Conservation (phyloP, 2,329 filamentous ascomycete species). For the Fusarium compactum region DNA sequence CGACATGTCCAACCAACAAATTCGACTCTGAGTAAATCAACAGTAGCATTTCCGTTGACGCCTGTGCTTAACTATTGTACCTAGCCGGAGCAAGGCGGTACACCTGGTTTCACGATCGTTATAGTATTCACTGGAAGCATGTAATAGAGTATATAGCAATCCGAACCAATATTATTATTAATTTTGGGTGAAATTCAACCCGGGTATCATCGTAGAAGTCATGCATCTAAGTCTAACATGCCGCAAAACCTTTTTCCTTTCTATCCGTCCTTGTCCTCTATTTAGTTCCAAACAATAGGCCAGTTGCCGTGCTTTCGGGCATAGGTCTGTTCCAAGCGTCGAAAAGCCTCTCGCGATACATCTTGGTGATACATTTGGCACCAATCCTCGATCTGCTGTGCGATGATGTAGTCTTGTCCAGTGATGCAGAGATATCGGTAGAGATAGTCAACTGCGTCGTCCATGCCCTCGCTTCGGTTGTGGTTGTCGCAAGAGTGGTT, state of each 20-base stretch:
- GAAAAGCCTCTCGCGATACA: slow-evolving; percentile 22
- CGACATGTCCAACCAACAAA: not conserved
- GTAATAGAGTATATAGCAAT: not conserved
- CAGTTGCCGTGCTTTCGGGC: slow-evolving; percentile 18
- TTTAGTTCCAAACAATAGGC: slow-evolving; percentile 33
- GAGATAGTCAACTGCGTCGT: slow-evolving; percentile 39
- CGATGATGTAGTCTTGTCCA: slow-evolving; percentile 8
- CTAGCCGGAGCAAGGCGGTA: not conserved
- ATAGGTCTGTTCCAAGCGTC: slow-evolving; percentile 25
- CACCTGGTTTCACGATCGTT: not conserved
- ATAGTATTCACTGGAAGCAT: slow-evolving; percentile 11
- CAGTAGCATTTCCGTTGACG: not conserved
- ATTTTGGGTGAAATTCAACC: slow-evolving; percentile 7
- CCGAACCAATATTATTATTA: slow-evolving; percentile 31
- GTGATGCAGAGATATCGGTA: slow-evolving; percentile 22
- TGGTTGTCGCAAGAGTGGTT: slow-evolving; percentile 34
- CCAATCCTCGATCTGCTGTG: slow-evolving; percentile 24
- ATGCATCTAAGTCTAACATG: slow-evolving; percentile 18
- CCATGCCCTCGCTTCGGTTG: slow-evolving; percentile 38
- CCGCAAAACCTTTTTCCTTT: not conserved
- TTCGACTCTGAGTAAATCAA: not conserved
- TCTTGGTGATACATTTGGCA: slow-evolving; percentile 35
- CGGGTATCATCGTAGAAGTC: slow-evolving; percentile 36
- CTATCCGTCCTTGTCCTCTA: not conserved
- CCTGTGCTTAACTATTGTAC: not conserved